Evolutionary conservation across 805 yeast genomes (phyloP).

Genomic region (Schwanniomyces polymorphus): DNA sequence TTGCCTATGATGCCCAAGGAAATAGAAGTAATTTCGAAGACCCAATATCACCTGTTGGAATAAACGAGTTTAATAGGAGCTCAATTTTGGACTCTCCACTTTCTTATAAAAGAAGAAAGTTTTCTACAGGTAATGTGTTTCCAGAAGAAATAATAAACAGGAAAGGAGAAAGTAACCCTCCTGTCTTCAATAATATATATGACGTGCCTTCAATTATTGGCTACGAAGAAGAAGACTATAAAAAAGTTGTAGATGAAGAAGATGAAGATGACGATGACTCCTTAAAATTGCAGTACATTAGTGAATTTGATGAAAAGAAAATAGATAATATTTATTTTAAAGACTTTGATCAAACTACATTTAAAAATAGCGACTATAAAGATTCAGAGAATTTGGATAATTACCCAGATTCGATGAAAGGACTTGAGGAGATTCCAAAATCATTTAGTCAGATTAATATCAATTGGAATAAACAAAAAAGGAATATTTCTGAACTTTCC

Average conservation of each 20-base stretch:
- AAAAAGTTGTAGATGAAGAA: background rate
- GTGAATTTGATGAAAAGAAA: conserved; percentile 22
- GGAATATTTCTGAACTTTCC: background rate
- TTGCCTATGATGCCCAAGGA: background rate
- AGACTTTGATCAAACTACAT: conserved; percentile 23
- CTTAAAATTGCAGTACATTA: conserved; percentile 18
- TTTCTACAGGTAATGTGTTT: background rate
- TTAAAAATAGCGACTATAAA: background rate
- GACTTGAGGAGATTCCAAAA: conserved; percentile 28
- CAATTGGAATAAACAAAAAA: conserved; percentile 2
- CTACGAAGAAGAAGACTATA: background rate
- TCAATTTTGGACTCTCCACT: background rate
- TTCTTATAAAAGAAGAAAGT: background rate
- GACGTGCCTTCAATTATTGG: too few species aligned
- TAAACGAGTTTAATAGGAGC: background rate
- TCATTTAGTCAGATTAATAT: conserved; percentile 6
- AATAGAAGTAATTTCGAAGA: background rate
- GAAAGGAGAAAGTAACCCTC: too few species aligned
- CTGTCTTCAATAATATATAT: too few species aligned
- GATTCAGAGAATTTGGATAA: conserved; percentile 6
- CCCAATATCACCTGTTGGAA: background rate
- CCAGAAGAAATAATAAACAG: background rate
- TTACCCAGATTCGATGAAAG: conserved; percentile 17
- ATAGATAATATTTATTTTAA: conserved; percentile 15
- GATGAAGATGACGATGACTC: conserved; percentile 6